Evolutionary conservation across 257 asterid genomes (phyloP).

Genomic region (Prunella vulgaris): DNA sequence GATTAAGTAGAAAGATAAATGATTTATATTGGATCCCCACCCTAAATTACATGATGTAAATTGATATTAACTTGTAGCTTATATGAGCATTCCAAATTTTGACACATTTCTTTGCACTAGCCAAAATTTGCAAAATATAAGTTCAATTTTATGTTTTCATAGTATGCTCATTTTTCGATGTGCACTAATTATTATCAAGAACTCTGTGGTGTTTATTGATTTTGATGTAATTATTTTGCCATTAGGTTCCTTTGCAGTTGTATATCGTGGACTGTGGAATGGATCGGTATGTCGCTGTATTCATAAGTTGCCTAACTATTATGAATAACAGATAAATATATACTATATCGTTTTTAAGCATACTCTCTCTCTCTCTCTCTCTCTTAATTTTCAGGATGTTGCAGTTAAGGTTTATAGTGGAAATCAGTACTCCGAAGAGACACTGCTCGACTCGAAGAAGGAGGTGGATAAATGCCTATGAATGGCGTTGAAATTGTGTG

Average conservation of each 20-base stretch:
- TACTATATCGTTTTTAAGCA: conserved; percentile 10
- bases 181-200: neutral
- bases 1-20: too few relatives aligned
- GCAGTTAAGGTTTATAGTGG: conserved; percentile 72
- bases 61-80: neutral
- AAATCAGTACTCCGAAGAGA: conserved; percentile 39
- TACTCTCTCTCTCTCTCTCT: conserved; percentile 5
- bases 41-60: too few relatives aligned
- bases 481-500: neutral
- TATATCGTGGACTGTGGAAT: conserved; percentile 71
- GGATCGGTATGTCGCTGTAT: conserved; percentile 48
- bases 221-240: conserved; percentile 1
- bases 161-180: neutral
- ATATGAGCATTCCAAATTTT: neutral
- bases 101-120: neutral
- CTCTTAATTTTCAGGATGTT: conserved; percentile 47
- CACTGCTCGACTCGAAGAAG: conserved; percentile 47
- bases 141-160: neutral
- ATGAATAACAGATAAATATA: neutral
- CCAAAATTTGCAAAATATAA: too few relatives aligned
- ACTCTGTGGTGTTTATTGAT: neutral
- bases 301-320: conserved; percentile 8
- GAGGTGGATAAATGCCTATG: conserved; percentile 40
- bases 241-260: conserved; percentile 62
- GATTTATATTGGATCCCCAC: too few relatives aligned